Evolutionary conservation across 106 monocot species (phyloP), one percentile per base, ranked within the genome.

Genomic region (Chionographis japonica): DNA sequence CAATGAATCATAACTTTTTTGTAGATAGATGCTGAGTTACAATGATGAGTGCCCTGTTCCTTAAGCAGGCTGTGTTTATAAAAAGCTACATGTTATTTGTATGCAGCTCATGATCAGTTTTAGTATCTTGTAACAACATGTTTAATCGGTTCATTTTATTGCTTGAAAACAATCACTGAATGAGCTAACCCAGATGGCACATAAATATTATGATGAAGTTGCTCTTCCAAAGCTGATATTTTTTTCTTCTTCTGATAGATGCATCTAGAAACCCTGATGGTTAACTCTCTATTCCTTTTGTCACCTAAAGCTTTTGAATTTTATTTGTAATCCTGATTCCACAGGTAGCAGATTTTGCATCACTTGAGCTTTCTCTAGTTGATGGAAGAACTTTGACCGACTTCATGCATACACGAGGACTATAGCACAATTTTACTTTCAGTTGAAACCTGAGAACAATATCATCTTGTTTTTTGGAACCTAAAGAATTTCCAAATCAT

Each of bases 301-400:
- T 27, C 12, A 15, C n/a, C 4, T 0, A 3, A 62, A 16, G 41
- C 6, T n/a, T 60, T 62, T 42, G 13, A 37, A 46, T 18, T 54
- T 69, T 13, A 19, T 69, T 11, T 49, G 20, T 3, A 17, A 19
- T 16, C 16, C 37, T 39, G 14, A 6, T 65, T 42, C 40, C 14
- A 42, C 75, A 95, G 94, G 91, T 91, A 13, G 73, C 91, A 64
- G 95, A 95, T 84, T 95, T 95, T 86, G 88, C 91, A 54, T 95
- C 91, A 52, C 88, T 95, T 68, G 91, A 95, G 61, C 85, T 95
- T 69, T 95, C 91, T 59, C 95, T 91, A 35, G 88, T 95, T 63
- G 95, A 95, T 80, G 95, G 95, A 41, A 84, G 79, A 70, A 95
- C 88, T 58, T 61, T 95, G 50, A 86, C 88, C 49, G 95, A 95